Base-by-base conservation (phyloP, 139 green algal species). In the Chlamydomonas asymmetrica region DNA sequence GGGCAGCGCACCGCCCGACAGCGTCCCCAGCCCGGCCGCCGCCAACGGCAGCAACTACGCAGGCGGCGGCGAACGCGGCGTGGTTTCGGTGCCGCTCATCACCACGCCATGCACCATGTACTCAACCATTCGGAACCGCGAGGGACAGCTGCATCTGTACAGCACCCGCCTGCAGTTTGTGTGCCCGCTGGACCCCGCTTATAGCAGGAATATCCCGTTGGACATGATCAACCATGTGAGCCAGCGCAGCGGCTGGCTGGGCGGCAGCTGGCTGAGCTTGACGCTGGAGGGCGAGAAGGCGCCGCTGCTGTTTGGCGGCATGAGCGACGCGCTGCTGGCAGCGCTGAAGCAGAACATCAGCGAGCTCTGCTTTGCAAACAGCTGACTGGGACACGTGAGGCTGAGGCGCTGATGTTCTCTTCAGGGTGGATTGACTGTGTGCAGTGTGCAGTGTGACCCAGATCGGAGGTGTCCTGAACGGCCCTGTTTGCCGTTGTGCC, bases 141-240 rank as follows among this genome's bases (percentile, higher is more conserved):
- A 76, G 10, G 75, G 75, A 48, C 31, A 52, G 35, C 68, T 82
- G 67, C 38, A 76, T 60, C 52, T 82, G 39, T 82, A 73, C 60
- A 45, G 27, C 29, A 13, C 16, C 38, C 60, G 75, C 18, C 49
- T 82, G 56, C 67, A 82, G 20, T 82, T 82, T 25, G 59, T 73
- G 38, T 74, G 52, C 48, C 0, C 66, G 0, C 4, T 45, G 8
- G 75, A 81, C 65, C 54, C 54, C 27, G 40, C 62, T 35, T 39
- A 39, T 50, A 50, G 52, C 65, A 49, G 73, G 3, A 52, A 39
- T 20, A 32, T 79, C n/a, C 29, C 64, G 63, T 29, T 79, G n/a
- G 16, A 38, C 4, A 29, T 13, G 59, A 72, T 81, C 31, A 61
- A 75, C 32, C 71, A 67, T 35, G 75, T 81, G 20, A 72, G 41